phyloP scores from a whole-genome alignment of 2,329 filamentous ascomycete species.

The Sodiomyces alkalinus region DNA sequence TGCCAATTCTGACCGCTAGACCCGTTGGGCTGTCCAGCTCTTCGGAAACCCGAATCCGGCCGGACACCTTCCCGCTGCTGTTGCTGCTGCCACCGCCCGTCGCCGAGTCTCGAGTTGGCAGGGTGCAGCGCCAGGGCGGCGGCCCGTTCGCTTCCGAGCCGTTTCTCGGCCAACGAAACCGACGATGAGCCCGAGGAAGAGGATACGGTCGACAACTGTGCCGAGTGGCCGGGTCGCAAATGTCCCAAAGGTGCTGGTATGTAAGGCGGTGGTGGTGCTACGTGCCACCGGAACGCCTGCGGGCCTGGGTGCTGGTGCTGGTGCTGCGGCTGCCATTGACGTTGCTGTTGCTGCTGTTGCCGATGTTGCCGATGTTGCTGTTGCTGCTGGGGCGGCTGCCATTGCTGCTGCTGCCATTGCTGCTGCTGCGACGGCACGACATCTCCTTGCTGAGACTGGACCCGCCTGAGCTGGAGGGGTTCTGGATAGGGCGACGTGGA shows the following conservation, averaged over 20 bases:
- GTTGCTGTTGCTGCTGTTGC: constrained; percentile 11
- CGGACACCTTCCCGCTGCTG: constrained; percentile 6
- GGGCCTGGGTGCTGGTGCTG: constrained; percentile 4
- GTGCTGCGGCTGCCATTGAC: constrained; percentile 8
- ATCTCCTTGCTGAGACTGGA: neutral
- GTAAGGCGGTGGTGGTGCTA: no score
- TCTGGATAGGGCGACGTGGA: neutral
- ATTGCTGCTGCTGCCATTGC: constrained; percentile 6
- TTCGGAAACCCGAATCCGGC: constrained; percentile 1
- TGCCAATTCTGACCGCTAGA: constrained; percentile 8
- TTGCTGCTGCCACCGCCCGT: constrained; percentile 8
- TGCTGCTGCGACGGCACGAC: neutral
- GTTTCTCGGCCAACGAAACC: constrained; percentile 35
- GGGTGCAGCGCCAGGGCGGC: constrained; percentile 25
- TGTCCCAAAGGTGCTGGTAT: constrained; percentile 9
- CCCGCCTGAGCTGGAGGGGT: constrained; percentile 5
- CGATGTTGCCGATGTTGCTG: constrained; percentile 7
- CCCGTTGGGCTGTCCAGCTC: constrained; percentile 1
- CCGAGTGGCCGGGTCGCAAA: constrained; percentile 11
- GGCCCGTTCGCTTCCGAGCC: constrained; percentile 32
- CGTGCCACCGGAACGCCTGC: no score
- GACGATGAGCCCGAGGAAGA: constrained; percentile 5
- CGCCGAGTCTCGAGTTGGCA: constrained; percentile 5
- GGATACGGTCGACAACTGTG: neutral
- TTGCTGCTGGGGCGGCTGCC: constrained; percentile 5